Conservation (phyloP, 2,329 filamentous ascomycete genomes). For the Aspergillus floridensis region DNA sequence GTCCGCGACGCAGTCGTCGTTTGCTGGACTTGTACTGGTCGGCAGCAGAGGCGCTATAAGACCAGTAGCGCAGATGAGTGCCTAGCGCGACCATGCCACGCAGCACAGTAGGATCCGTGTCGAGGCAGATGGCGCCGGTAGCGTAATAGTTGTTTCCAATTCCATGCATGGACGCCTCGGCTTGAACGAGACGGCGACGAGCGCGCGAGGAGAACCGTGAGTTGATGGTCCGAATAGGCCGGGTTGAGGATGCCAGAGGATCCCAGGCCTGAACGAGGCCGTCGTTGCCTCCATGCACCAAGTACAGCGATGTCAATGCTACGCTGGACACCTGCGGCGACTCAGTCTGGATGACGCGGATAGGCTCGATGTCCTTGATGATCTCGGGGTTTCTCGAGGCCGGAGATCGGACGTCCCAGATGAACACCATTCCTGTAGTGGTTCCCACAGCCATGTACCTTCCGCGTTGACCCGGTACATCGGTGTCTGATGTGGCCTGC, state of each 20-base stretch:
- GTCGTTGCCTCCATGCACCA: constrained; percentile 92
- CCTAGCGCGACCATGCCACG: constrained; percentile 86
- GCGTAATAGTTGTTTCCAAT: constrained; percentile 75
- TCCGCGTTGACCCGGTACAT: constrained; percentile 81
- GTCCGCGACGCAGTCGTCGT: constrained; percentile 70
- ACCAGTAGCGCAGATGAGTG: constrained; percentile 86
- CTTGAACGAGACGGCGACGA: constrained; percentile 69
- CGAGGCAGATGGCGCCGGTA: constrained; percentile 78
- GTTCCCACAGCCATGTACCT: constrained; percentile 82
- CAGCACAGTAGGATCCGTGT: constrained; percentile 80
- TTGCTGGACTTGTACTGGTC: constrained; percentile 74
- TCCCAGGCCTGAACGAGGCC: constrained; percentile 97
- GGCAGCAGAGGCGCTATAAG: constrained; percentile 77
- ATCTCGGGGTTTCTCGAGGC: constrained; percentile 54
- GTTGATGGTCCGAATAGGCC: constrained; percentile 82
- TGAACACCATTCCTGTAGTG: constrained; percentile 67
- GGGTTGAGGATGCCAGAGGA: constrained; percentile 74
- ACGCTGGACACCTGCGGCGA: constrained; percentile 83
- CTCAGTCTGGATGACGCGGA: constrained; percentile 84
- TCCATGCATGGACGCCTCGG: constrained; percentile 64
- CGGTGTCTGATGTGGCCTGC: constrained; percentile 44
- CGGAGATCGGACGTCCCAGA: constrained; percentile 80
- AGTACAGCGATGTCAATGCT: constrained; percentile 77
- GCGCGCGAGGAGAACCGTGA: constrained; percentile 79
- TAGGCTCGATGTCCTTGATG: constrained; percentile 62